Base-by-base conservation (phyloP, 1,284 basidiomycete genomes). In the Ceratobasidium sp. region DNA sequence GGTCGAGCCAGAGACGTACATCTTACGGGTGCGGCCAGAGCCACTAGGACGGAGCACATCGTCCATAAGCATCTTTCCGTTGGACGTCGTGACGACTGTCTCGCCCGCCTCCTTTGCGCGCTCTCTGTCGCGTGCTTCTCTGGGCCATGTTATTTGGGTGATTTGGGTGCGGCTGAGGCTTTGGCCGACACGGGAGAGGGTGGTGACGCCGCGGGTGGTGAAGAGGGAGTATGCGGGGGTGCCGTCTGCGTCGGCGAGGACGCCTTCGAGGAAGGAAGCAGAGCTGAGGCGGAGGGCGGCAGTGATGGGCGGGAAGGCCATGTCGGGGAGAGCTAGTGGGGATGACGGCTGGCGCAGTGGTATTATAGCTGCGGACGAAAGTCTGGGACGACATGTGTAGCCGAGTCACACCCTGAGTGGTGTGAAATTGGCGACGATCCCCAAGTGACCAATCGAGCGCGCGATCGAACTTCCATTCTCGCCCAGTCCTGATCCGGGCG, bases 201-300 rank as follows among this genome's bases (percentile, higher is more conserved):
- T 67, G 64, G 64, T 67, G 50, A 67, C 64, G 36, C 64, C 64
- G 64, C 64, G 64, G 26, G 64, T 26, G 34, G 64, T 67, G 28
- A 67, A 67, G 16, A 67, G 50, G 4, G 64, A 67, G 64, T 67
- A 67, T 23, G 48, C 64, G 16, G 64, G 64, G 8, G 50, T 18
- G 52, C 64, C 64, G 50, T 67, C 64, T 23, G 50, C 30, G 50
- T 53, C 64, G 50, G 34, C 9, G 21, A 67, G 26, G 26, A 64
- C 64, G n/a, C 64, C 64, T 39, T 67, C 64, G 48, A 67, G 64
- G 36, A 67, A 67, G n/a, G 64, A 67, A 21, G 64, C 64, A 55
- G 64, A 67, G 34, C 48, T 41, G 16, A 67, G 64, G 14, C 64
- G 48, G 14, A 67, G 39, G 32, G 64, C 64, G 34, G 64, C 48